Evolutionary conservation across 768 basidiomycete species (phyloP), one percentile per base, ranked within the genome.

Genomic region (Rhizopogon rudus): DNA sequence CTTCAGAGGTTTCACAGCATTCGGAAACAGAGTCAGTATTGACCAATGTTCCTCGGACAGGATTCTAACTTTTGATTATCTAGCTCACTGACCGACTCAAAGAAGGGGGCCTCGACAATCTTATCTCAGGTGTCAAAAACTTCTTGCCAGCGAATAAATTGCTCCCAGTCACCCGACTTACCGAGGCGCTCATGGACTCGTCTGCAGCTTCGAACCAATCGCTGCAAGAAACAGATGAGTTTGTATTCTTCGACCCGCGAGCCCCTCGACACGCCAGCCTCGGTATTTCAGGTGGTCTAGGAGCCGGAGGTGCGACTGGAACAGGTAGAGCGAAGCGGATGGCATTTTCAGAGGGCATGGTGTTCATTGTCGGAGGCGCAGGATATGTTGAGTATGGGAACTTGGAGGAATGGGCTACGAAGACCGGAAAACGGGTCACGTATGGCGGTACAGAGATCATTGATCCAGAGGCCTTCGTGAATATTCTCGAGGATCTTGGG

Each of bases 371-470:
- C 3, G 97, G 97, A 7, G 97, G 97, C 1, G 97, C 94, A 4
- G 90, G 94, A 14, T 96, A 98, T 65, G 93, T 98, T 51, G 97
- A 99, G 73, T 98, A 95, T 62, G 93, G 94, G 5, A 98, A 98
- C 68, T 71, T 99, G 56, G 85, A 89, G 69, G 96, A 98, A 71
- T 97, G 95, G 93, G 91, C 91, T 3, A 73, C 71, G 51, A 85
- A 83, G 72, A 83, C 84, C 5, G 91, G 91, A 13, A 92, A 93
- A 71, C 77, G 83, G 58, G 83, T 98, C 44, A 89, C 91, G 37
- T 99, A 99, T 68, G 97, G 97, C 16, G 91, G 92, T 17, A 98
- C 96, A 16, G 97, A 98, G 67, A 94, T 99, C 40, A 65, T 97
- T 46, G 89, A 93, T 63, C 97, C 97, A 5, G 84, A 81, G 66